A percentile compares a stretch with the other conserved stretches of the same genome.
These are phyloP conservation scores for Isabelozyma rhagii DNA, from an alignment of 805 yeast species.

Conservation along the genomic window DNA sequence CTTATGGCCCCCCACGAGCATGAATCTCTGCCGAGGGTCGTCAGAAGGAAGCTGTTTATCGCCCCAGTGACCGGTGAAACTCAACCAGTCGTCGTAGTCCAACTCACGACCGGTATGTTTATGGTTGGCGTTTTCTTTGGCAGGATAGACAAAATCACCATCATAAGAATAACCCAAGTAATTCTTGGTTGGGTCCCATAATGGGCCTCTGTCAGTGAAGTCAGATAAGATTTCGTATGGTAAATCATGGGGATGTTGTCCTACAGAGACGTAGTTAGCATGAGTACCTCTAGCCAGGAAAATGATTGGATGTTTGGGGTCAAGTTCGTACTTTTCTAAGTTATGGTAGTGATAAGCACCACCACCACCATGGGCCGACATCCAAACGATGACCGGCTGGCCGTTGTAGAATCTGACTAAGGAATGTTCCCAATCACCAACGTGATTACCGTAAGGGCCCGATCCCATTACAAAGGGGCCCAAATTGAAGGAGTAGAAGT, in stretches of 20 bases:
- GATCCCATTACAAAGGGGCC: constrained; percentile 98
- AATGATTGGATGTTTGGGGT: constrained; percentile 59
- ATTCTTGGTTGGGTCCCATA: constrained; percentile 91
- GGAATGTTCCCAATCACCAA: constrained; percentile 98
- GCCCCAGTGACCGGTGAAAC: constrained; percentile 87
- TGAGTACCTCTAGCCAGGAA: constrained; percentile 96
- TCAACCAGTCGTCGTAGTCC: constrained; percentile 71
- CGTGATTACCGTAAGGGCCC: constrained; percentile 96
- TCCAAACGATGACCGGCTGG: constrained; percentile 81
- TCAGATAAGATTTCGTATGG: constrained; percentile 90
- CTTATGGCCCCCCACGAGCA: constrained; percentile 79
- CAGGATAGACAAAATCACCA: constrained; percentile 49
- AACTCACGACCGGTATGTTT: constrained; percentile 51
- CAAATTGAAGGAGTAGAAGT: constrained; percentile 86
- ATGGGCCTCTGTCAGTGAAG: constrained; percentile 90
- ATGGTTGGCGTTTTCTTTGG: constrained; percentile 36
- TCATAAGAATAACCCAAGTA: constrained; percentile 79
- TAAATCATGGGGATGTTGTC: constrained; percentile 92
- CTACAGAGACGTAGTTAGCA: constrained; percentile 94
- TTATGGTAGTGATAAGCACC: constrained; percentile 80
- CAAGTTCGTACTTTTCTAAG: constrained; percentile 57
- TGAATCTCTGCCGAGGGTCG: constrained; percentile 83
- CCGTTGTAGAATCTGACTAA: constrained; percentile 81
- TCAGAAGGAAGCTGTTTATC: constrained; percentile 60
- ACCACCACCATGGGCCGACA: constrained; percentile 98